Percentiles rank a stretch among this genome's conserved stretches.
These are phyloP conservation scores for Eutrema japonicum DNA, from an alignment of 345 rosid species.

Conservation along the genomic window DNA sequence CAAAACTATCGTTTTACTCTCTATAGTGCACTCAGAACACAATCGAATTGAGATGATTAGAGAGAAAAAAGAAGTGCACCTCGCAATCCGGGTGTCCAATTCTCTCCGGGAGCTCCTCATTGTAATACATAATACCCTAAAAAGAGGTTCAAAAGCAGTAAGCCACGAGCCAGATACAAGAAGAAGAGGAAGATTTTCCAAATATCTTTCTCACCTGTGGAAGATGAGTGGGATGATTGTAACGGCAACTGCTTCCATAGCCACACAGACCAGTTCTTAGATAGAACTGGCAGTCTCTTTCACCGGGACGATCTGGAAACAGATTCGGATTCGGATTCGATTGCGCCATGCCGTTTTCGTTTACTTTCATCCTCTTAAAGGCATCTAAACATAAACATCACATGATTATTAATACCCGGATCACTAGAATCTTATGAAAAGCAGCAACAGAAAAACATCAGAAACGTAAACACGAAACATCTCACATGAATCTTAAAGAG, in stretches of 20 bases:
- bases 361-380: slow-evolving; percentile 56
- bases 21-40: slow-evolving; percentile 7
- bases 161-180: slow-evolving; percentile 9
- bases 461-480: neutral
- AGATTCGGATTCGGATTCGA: slow-evolving; percentile 40
- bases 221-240: slow-evolving; percentile 64
- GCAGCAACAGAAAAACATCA: neutral
- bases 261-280: slow-evolving; percentile 72
- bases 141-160: slow-evolving; percentile 12
- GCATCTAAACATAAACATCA: slow-evolving; percentile 45
- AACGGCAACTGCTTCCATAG: slow-evolving; percentile 74
- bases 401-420: slow-evolving; percentile 1
- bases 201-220: slow-evolving; percentile 42
- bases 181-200: neutral
- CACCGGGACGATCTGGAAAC: slow-evolving; percentile 83
- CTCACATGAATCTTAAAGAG: neutral
- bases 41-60: slow-evolving; percentile 11
- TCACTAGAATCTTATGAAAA: neutral
- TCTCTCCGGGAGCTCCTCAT: slow-evolving; percentile 73
- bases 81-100: slow-evolving; percentile 77
- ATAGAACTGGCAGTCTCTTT: slow-evolving; percentile 67
- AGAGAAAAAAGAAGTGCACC: slow-evolving; percentile 42
- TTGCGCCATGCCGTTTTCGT: slow-evolving; percentile 47
- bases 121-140: slow-evolving; percentile 51
- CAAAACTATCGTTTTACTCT: neutral